Evolutionary conservation across 2,329 filamentous ascomycete species (phyloP), one percentile per base, ranked within the genome.

Genomic region (Plectosphaerella sp.): DNA sequence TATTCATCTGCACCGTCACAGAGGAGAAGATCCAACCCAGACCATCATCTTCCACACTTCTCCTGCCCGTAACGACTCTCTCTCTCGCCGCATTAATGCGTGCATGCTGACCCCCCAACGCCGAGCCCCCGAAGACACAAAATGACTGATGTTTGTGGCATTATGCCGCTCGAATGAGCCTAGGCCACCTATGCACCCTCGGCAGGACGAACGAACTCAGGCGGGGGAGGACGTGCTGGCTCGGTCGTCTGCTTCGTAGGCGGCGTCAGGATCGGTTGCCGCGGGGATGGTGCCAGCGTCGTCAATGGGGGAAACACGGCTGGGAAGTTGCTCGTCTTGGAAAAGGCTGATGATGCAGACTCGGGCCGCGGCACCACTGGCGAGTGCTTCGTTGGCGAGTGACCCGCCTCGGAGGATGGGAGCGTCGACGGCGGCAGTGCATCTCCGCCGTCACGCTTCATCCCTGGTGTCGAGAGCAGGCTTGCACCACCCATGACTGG

Each of bases 231-330:
- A 22, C 54, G 54, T 18, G 48, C 15, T 28, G 56, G 63, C 48
- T 74, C 71, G 4, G 66, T 58, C 41, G 66, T 58, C 41, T 74
- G 71, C 69, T 88, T 84, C 58, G 82, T 72, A 2, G 83, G 84
- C 22, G 84, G 83, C 15, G 79, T 82, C 48, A 84, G 63, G 52
- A 83, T 82, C 57, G 80, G 77, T 52, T 78, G 72, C 14, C 74
- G 75, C 2, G 79, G 76, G 42, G 77, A 81, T 0, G 84, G 84
- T 10, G 81, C 78, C 47, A 88, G 63, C 2, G 79, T 72, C 41
- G 80, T 75, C 2, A 77, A 66, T 0, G 83, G 83, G 5, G 83
- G 84, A 3, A 87, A 67, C 22, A 85, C 74, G 0, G 78, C 70
- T 14, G 71, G 64, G 16, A 24, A 64, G 62, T 37, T 53, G 18